phyloP scores from a whole-genome alignment of 2,329 filamentous ascomycete genomes.

The Penicillium frequentans region DNA sequence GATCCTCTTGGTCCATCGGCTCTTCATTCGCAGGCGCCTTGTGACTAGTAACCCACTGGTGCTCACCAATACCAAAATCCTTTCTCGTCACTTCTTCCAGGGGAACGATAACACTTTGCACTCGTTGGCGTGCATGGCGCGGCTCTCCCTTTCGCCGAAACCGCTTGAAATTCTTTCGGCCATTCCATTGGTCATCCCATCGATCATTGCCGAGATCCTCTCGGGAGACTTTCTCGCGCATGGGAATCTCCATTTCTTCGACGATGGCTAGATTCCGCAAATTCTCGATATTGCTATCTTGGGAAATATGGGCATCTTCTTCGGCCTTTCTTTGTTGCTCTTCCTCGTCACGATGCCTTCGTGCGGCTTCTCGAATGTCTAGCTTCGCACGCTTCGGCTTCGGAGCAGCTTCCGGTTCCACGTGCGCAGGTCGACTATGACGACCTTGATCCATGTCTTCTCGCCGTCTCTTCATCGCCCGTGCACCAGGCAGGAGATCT shows the following conservation, averaged over 20 bases:
- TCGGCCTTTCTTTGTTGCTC: conserved; percentile 44
- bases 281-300: conserved; percentile 66
- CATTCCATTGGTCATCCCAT: conserved; percentile 91
- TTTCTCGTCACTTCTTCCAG: conserved; percentile 71
- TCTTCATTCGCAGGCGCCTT: conserved; percentile 28
- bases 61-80: conserved; percentile 71
- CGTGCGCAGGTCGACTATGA: conserved; percentile 21
- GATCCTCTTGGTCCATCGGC: conserved; percentile 21
- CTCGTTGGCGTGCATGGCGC: conserved; percentile 38
- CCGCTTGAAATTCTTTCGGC: conserved; percentile 91
- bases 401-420: conserved; percentile 30
- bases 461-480: conserved; percentile 75
- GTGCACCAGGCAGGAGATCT: conserved; percentile 71
- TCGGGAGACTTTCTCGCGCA: conserved; percentile 28
- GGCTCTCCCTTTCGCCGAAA: conserved; percentile 55
- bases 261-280: conserved; percentile 74
- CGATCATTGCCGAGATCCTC: conserved; percentile 55
- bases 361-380: conserved; percentile 67
- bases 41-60: conserved; percentile 63
- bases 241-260: conserved; percentile 69
- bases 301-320: conserved; percentile 55
- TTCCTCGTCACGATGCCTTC: conserved; percentile 59
- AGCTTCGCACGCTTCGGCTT: conserved; percentile 59
- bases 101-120: conserved; percentile 64
- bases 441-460: conserved; percentile 59